phyloP scores from a whole-genome alignment of 257 asterid species.

The Scutellaria barbata region DNA sequence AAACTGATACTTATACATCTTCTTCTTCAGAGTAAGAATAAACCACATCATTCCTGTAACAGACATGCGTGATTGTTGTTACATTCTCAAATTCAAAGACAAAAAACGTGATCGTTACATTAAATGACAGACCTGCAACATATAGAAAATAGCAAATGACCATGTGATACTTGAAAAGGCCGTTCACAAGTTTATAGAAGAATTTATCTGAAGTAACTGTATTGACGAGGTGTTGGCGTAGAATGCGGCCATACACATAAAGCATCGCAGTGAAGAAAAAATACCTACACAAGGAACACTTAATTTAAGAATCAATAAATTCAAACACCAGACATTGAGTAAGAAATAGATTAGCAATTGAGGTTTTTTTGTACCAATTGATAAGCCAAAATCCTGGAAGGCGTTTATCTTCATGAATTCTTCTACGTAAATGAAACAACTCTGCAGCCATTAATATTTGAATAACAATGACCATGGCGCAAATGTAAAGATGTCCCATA shows the following conservation, averaged over 20 bases:
- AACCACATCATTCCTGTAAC: slow-evolving; percentile 68
- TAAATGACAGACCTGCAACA: slow-evolving; percentile 55
- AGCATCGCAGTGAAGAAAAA: slow-evolving; percentile 79
- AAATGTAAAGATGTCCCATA: slow-evolving; percentile 73
- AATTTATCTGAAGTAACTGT: slow-evolving; percentile 57
- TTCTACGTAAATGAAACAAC: slow-evolving; percentile 60
- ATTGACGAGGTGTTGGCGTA: slow-evolving; percentile 59
- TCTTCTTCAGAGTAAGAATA: slow-evolving; percentile 66
- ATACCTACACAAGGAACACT: slow-evolving; percentile 47
- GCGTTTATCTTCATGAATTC: slow-evolving; percentile 61
- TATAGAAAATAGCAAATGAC: slow-evolving; percentile 68
- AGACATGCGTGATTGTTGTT: not conserved
- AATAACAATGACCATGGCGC: slow-evolving; percentile 62
- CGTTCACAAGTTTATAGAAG: slow-evolving; percentile 54
- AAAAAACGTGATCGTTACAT: not conserved
- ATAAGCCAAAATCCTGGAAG: slow-evolving; percentile 79
- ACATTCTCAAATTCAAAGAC: not conserved
- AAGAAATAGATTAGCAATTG: not conserved
- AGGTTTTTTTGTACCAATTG: slow-evolving; percentile 51
- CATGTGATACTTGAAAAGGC: slow-evolving; percentile 68
- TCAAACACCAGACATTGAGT: slow-evolving; percentile 36
- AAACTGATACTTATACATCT: slow-evolving; percentile 73
- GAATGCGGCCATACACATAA: slow-evolving; percentile 68
- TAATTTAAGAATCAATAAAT: not conserved
- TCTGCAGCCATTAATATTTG: slow-evolving; percentile 73